A percentile compares a stretch with the other conserved stretches of the same genome.
These are phyloP conservation scores for Dendrobium catenatum DNA, from an alignment of 106 monocot genomes.

Conservation along the genomic window DNA sequence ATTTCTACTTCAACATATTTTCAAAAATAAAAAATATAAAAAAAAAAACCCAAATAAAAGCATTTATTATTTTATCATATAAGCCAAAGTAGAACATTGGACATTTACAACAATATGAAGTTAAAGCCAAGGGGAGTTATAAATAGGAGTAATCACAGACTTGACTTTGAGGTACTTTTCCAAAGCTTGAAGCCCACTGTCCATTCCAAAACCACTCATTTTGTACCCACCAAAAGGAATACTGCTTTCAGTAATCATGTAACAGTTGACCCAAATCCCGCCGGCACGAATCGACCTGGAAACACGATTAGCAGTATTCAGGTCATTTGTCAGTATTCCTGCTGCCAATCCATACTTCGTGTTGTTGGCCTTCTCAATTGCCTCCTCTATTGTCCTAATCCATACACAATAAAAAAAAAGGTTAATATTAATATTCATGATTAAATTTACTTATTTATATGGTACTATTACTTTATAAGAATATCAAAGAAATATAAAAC, in stretches of 20 bases:
- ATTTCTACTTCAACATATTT: no score
- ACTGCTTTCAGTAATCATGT: not conserved
- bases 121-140: slow-evolving; percentile 3
- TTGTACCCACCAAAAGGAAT: not conserved
- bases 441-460: not conserved
- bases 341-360: slow-evolving; percentile 62
- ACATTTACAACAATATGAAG: no score
- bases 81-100: no score
- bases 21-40: no score
- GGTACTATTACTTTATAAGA: no score
- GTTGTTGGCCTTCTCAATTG: slow-evolving; percentile 57
- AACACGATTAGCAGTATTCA: slow-evolving; percentile 38
- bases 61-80: no score
- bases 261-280: slow-evolving; percentile 3
- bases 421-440: not conserved
- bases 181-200: not conserved
- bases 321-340: slow-evolving; percentile 62
- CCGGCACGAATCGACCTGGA: slow-evolving; percentile 3
- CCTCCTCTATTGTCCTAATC: slow-evolving; percentile 69
- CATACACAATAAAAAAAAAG: not conserved
- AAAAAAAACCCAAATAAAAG: no score
- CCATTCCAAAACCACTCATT: slow-evolving; percentile 8
- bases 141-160: slow-evolving; percentile 9
- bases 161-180: slow-evolving; percentile 7
- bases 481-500: no score